These are phyloP conservation scores for Herpotrichia juniperi DNA, from an alignment of 2,329 filamentous ascomycete species.

Conservation along the genomic window DNA sequence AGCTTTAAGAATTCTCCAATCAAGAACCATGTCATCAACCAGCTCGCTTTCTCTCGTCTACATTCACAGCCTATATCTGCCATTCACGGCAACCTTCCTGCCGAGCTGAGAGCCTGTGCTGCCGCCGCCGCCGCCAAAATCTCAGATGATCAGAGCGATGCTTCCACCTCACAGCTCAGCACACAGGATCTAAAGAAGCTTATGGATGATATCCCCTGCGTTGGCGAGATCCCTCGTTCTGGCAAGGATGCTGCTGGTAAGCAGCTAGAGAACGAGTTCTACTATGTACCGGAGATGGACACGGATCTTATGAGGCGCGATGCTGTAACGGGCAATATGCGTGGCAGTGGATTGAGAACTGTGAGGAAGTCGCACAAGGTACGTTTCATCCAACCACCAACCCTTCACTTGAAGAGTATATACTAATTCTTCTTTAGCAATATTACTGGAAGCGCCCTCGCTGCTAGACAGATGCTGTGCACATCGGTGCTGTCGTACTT, in stretches of 20 bases:
- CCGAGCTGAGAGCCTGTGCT: slow-evolving; percentile 51
- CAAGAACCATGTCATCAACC: slow-evolving; percentile 89
- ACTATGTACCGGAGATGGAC: slow-evolving; percentile 91
- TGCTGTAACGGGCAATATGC: slow-evolving; percentile 82
- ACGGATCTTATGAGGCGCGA: slow-evolving; percentile 77
- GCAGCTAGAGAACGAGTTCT: slow-evolving; percentile 92
- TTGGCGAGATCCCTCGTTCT: slow-evolving; percentile 86
- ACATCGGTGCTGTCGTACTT: not conserved
- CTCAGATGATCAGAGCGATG: slow-evolving; percentile 24
- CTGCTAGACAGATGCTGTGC: slow-evolving; percentile 16
- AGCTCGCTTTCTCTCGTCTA: slow-evolving; percentile 91
- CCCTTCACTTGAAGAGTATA: not conserved
- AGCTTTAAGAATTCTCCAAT: slow-evolving; percentile 55
- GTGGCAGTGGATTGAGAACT: slow-evolving; percentile 85
- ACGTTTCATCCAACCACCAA: too few species aligned
- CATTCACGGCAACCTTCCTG: slow-evolving; percentile 87
- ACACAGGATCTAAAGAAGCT: slow-evolving; percentile 67
- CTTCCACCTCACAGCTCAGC: slow-evolving; percentile 34
- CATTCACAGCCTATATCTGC: slow-evolving; percentile 90
- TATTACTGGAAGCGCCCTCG: slow-evolving; percentile 73
- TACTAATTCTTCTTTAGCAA: slow-evolving; percentile 58
- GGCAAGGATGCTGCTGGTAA: slow-evolving; percentile 97
- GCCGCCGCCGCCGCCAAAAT: slow-evolving; percentile 26
- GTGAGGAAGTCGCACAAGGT: slow-evolving; percentile 99
- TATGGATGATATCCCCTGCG: slow-evolving; percentile 75